Conservation (phyloP, 805 yeast species). For the Yarrowia sp. region DNA sequence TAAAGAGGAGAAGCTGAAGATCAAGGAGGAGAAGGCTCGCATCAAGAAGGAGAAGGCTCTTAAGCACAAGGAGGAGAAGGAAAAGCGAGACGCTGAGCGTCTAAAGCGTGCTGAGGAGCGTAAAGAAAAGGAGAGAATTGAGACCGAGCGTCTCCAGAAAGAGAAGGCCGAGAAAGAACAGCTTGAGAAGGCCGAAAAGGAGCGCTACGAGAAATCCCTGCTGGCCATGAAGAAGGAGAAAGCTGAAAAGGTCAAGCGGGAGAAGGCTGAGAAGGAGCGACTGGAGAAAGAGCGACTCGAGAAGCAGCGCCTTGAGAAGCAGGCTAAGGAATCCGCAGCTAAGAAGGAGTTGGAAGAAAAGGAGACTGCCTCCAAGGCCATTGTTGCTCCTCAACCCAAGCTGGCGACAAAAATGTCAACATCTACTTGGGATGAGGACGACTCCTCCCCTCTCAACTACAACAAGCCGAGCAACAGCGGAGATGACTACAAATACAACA, state of each 20-base stretch:
- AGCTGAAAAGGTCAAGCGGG: neutral
- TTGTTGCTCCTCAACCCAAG: slow-evolving; percentile 12
- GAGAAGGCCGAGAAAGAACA: neutral
- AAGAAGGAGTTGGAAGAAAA: neutral
- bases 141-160: neutral
- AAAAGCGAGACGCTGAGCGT: slow-evolving; percentile 3
- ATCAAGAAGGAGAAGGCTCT: neutral
- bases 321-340: neutral
- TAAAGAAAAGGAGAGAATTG: neutral
- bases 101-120: neutral
- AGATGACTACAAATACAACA: neutral
- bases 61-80: slow-evolving; percentile 14
- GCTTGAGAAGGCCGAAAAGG: slow-evolving; percentile 8
- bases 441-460: neutral
- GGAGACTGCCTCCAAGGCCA: neutral
- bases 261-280: neutral
- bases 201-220: neutral
- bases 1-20: neutral
- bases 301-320: neutral
- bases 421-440: slow-evolving; percentile 7
- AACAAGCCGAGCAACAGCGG: neutral
- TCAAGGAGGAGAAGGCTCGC: neutral
- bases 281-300: neutral
- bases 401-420: slow-evolving; percentile 12
- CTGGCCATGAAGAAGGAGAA: slow-evolving; percentile 20